Evolutionary conservation across 495 filamentous ascomycete species (phyloP).

Genomic region (Opeltia flavorubescens): DNA sequence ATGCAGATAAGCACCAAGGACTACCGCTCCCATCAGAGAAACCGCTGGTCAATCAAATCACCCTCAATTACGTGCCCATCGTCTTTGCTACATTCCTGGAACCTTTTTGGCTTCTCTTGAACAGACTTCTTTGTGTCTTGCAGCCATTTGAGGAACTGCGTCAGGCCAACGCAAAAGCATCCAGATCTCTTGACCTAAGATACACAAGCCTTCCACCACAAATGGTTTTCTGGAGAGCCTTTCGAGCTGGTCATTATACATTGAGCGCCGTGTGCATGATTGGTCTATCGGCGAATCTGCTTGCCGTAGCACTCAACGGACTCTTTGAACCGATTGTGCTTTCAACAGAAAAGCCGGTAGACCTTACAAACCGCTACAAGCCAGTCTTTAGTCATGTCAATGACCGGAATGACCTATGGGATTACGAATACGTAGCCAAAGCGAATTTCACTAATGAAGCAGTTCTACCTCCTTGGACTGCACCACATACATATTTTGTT

Average conservation of each 20-base stretch:
- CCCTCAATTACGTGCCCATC: conserved; percentile 32
- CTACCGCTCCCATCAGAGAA: conserved; percentile 24
- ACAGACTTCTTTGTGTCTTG: conserved; percentile 27
- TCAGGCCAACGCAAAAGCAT: conserved; percentile 15
- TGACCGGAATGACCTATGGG: neutral
- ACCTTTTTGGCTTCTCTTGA: conserved; percentile 30
- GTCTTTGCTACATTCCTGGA: conserved; percentile 30
- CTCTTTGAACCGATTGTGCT: conserved; percentile 18
- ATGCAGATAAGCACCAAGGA: conserved; percentile 5
- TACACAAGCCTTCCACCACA: conserved; percentile 34
- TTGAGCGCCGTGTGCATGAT: conserved; percentile 22
- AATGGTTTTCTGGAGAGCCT: conserved; percentile 22
- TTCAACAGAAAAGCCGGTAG: neutral
- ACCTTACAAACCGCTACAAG: conserved; percentile 4
- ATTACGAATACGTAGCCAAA: conserved; percentile 18
- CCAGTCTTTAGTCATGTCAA: neutral
- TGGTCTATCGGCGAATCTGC: conserved; percentile 25
- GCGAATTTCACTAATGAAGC: conserved; percentile 21
- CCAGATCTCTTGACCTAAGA: conserved; percentile 20
- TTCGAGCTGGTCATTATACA: conserved; percentile 23
- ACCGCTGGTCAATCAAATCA: conserved; percentile 21
- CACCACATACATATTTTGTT: conserved; percentile 18
- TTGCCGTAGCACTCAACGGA: conserved; percentile 23
- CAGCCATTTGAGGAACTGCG: conserved; percentile 30
- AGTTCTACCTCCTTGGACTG: conserved; percentile 24